Base-by-base conservation (phyloP, 257 asterid species). In the Coffea canephora region DNA sequence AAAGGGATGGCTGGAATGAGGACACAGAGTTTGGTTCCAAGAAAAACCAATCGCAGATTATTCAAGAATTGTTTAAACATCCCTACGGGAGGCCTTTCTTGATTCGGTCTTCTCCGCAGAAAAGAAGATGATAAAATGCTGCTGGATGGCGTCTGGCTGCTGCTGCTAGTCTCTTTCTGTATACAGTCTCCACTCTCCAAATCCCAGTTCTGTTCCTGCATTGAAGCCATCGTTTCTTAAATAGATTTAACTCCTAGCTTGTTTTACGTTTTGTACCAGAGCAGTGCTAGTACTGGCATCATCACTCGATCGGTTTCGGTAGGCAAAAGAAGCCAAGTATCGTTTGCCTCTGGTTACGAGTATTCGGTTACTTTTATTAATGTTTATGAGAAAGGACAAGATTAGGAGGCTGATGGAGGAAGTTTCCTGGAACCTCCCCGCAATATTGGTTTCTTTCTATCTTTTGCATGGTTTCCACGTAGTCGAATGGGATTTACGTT, bases 21-120 rank as follows among this genome's bases (percentile, higher is more conserved):
- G 48, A 87, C 50, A 31, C 88, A 87, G 70, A 87, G 85, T 78
- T 87, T 87, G 10, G 87, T 87, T 45, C 88, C 90, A 79, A 87
- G 80, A 55, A 87, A 52, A 68, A 87, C 88, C 45, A 80, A 23
- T 71, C 78, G 84, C 59, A 87, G 19, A 52, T 87, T 83, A 25
- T 43, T 77, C 78, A 83, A 52, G 43, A 87, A 73, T 34, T 69
- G 67, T 9, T 70, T 72, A 5, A 86, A 45, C 1, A 65, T 57
- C 59, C 79, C 57, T 64, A 71, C 79, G 45, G 83, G 71, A 55
- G 54, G 64, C 52, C 64, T 74, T 2, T 78, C 78, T 36, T 83
- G 76, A 25, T 62, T 83, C 5, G 89, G 66, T 77, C 27, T 81
- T 41, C 76, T 83, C 43, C 77, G 62, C 82, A 86, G 31, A 48